phyloP scores from a whole-genome alignment of 2,329 filamentous ascomycete species.

The Allantophomopsis lycopodina region DNA sequence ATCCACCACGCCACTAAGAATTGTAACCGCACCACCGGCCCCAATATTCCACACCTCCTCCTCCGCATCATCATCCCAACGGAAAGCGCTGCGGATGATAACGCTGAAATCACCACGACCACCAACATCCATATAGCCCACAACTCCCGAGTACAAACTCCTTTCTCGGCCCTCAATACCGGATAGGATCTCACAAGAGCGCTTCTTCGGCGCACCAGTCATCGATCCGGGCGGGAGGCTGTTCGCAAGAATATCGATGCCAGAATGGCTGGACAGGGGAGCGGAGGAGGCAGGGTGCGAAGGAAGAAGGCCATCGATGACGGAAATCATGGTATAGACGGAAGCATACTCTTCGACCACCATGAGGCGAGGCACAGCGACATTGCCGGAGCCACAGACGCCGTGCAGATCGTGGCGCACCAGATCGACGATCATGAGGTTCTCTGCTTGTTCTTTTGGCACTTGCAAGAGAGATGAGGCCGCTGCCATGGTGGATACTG shows the following conservation, averaged over 20 bases:
- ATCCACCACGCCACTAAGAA: conserved; percentile 62
- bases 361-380: conserved; percentile 66
- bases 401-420: conserved; percentile 88
- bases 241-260: conserved; percentile 62
- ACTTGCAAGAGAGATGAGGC: conserved; percentile 62
- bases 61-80: conserved; percentile 47
- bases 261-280: conserved; percentile 30
- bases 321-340: conserved; percentile 83
- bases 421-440: conserved; percentile 94
- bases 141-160: conserved; percentile 74
- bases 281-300: background rate
- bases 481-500: conserved; percentile 51
- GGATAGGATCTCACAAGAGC: conserved; percentile 72
- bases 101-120: conserved; percentile 86
- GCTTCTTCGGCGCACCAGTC: conserved; percentile 92
- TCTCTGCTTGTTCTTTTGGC: conserved; percentile 87
- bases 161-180: conserved; percentile 49
- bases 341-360: conserved; percentile 82
- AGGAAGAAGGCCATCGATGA: conserved; percentile 59
- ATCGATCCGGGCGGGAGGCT: conserved; percentile 84
- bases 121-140: conserved; percentile 80
- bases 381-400: conserved; percentile 63
- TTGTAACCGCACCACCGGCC: conserved; percentile 82
- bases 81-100: conserved; percentile 71
- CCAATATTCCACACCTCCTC: conserved; percentile 60